These are phyloP conservation scores for Linnemannia hyalina DNA, from an alignment of 192 early-diverging fungal genomes.

Conservation along the genomic window DNA sequence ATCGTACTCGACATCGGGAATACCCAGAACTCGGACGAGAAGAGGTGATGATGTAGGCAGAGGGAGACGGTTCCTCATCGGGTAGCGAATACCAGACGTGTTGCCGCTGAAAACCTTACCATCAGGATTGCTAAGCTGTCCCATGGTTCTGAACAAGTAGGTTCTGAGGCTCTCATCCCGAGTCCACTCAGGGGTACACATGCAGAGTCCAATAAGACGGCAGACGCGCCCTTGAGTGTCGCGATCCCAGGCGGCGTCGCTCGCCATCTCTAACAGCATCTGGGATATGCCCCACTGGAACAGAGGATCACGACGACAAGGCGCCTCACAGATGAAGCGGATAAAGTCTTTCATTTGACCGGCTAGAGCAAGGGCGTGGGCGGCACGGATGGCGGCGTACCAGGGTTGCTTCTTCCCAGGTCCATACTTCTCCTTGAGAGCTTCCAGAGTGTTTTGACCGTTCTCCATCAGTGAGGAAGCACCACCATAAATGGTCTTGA, in stretches of 20 bases:
- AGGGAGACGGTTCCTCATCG: not conserved
- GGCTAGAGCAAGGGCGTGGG: not conserved
- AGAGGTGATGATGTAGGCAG: not conserved
- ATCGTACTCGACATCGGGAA: not conserved
- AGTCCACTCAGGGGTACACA: not conserved
- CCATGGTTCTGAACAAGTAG: not conserved
- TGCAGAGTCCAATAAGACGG: not conserved
- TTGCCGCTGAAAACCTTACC: not conserved
- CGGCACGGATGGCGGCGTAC: constrained; percentile 10
- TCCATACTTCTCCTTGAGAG: not conserved
- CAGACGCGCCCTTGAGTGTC: not conserved
- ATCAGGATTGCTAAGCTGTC: not conserved
- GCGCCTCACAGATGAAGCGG: not conserved
- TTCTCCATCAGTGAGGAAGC: not conserved
- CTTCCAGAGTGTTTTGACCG: not conserved
- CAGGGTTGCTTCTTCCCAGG: not conserved
- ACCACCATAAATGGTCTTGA: not conserved
- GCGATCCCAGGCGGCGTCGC: not conserved
- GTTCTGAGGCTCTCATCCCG: not conserved
- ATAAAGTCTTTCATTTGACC: constrained; percentile 15
- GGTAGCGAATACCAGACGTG: not conserved
- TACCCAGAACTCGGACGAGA: not conserved
- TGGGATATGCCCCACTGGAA: constrained; percentile 19
- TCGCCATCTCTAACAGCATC: not conserved
- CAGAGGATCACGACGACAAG: not conserved